Base-by-base conservation (phyloP, 371 early-diverging fungal genomes). In the Mortierella sp. region DNA sequence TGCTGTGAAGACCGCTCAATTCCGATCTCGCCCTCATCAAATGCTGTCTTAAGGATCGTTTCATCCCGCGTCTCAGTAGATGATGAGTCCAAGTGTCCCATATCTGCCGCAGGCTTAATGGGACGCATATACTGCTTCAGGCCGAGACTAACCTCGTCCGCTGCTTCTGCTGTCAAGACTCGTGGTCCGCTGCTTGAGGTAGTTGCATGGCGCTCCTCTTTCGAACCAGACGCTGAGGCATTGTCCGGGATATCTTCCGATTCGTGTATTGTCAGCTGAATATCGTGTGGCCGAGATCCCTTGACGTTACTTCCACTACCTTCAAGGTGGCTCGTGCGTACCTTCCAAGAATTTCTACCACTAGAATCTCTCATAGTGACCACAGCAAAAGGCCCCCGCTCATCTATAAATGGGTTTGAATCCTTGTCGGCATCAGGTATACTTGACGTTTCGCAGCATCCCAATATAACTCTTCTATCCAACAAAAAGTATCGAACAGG, bases 281-380 rank as follows among this genome's bases (percentile, higher is more conserved):
- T 17, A 19, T 45, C 10, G 51, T 28, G 6, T 26, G 19, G 17
- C 23, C 60, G 6, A n/a, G 34, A 17, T 1, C 28, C 43, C 22
- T 45, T 62, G 51, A 53, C 51, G 72, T 34, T 37, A 70, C 42
- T 15, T 3, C 35, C 26, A 28, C 61, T 58, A 43, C 47, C 49
- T 35, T 73, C 88, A 22, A 82, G 70, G 68, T 92, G 91, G 45
- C 79, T 76, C 17, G 89, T 75, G 54, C 85, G 83, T 31, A 88
- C 82, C 23, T 86, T 86, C 93, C 93, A 95, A 0, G 89, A 85
- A 74, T 91, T 92, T 72, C 88, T 89, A 19, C 95, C 95, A 10
- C 86, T 91, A 1, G 90, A 84, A 65, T 95, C 93, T 43, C 94
- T 87, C 63, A 92, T 75, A 0, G 93, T 83, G 8, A 89, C 70